Base-by-base conservation (phyloP, 2,329 filamentous ascomycete species). In the Pyrenophora teres region DNA sequence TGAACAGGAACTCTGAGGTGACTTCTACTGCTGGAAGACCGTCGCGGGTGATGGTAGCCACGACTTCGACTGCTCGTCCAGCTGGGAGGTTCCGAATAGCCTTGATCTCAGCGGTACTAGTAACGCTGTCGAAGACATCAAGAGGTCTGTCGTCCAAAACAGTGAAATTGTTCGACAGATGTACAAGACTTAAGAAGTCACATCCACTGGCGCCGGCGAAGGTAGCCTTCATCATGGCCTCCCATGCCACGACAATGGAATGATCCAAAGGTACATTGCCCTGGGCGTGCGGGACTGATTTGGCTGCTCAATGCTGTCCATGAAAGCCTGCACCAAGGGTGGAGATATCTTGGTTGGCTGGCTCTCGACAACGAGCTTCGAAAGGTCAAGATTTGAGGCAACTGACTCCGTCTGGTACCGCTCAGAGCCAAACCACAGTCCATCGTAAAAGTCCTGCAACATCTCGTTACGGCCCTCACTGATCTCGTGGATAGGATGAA, bases 211-310 rank as follows among this genome's bases (percentile, higher is more conserved):
- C 37, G 9, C 37, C 37, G 21, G 37, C 18, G 19, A 40, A 40
- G 9, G 37, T 40, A 6, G 58, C 46, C 38, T 54, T 52, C 40
- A 54, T 52, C 27, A 64, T 54, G 4, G 56, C 53, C 33, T 60
- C 54, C 75, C 74, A 77, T 25, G 71, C 73, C 38, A 76, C 67
- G 9, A 76, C 74, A 40, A 77, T 76, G 31, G 72, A 72, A 46
- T 74, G 44, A 19, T 64, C 60, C 46, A 63, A 46, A 2, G 60
- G 54, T 6, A 57, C 50, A 25, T 21, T 25, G 6, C n/a, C 3
- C 9, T 36, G n/a, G 33, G n/a, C 15, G 10, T 36, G 9, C n/a
- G 33, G n/a, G 13, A 16, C 6, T 36, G 33, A 9, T 13, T n/a
- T 9, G 33, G 33, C n/a, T 36, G 33, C 33, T 36, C 33, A 36